A percentile compares a stretch with the other conserved stretches of the same genome.
These are phyloP conservation scores for Silybum marianum DNA, from an alignment of 129 eudicot genomes.

Conservation along the genomic window DNA sequence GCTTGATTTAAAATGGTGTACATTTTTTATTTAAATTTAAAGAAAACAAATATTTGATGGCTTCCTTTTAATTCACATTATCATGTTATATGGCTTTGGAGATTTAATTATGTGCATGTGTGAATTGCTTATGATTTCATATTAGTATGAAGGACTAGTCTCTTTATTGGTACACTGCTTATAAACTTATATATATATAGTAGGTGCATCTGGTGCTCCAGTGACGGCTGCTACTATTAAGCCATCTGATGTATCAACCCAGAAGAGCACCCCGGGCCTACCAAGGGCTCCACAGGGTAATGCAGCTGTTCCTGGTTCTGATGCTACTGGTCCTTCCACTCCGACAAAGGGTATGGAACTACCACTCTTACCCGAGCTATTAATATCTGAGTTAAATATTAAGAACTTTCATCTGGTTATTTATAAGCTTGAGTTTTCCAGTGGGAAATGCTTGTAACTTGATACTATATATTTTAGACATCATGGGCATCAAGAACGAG, in stretches of 20 bases:
- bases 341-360: constrained; percentile 55
- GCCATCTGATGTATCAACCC: constrained; percentile 35
- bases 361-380: neutral
- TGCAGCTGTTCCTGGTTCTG: constrained; percentile 35
- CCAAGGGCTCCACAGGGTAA: constrained; percentile 59
- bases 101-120: neutral
- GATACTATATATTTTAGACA: neutral
- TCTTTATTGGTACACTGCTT: neutral
- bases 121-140: neutral
- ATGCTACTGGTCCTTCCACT: constrained; percentile 44
- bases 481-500: neutral
- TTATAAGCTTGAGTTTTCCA: neutral
- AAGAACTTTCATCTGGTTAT: constrained; percentile 2
- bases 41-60: neutral
- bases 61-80: neutral
- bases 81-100: neutral
- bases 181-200: neutral
- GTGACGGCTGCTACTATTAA: constrained; percentile 35
- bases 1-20: neutral
- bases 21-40: neutral
- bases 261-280: constrained; percentile 45
- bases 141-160: neutral
- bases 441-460: neutral
- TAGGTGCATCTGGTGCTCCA: constrained; percentile 49
- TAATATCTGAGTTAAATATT: neutral